phyloP scores from a whole-genome alignment of 192 early-diverging fungal species.

The Backusella liffmaniae region DNA sequence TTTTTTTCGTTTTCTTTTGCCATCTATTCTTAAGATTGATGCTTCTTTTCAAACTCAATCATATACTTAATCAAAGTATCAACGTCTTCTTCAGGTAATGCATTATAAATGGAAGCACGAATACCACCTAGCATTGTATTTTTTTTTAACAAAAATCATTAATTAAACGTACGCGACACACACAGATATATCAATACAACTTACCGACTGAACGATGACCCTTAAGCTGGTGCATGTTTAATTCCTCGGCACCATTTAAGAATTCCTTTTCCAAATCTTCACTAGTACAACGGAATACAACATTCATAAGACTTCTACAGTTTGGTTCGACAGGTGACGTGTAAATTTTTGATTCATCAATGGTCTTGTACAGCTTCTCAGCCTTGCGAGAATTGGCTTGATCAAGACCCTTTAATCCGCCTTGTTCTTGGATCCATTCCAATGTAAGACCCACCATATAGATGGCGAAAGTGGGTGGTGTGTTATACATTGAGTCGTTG shows the following conservation, averaged over 20 bases:
- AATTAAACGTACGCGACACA: neutral
- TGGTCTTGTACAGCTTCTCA: conserved; percentile 61
- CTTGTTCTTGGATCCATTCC: conserved; percentile 71
- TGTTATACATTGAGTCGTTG: conserved; percentile 92
- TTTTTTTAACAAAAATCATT: neutral
- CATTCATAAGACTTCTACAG: conserved; percentile 86
- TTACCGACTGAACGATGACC: conserved; percentile 92
- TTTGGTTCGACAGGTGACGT: conserved; percentile 60
- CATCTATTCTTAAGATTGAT: conserved; percentile 17
- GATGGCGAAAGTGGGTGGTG: conserved; percentile 93
- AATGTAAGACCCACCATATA: conserved; percentile 91
- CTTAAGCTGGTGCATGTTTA: conserved; percentile 84
- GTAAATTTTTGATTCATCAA: conserved; percentile 72
- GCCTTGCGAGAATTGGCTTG: conserved; percentile 72
- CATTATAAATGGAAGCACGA: conserved; percentile 92
- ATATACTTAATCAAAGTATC: conserved; percentile 77
- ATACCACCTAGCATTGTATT: conserved; percentile 57
- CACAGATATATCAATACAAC: neutral
- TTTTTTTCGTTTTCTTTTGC: neutral
- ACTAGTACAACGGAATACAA: conserved; percentile 74
- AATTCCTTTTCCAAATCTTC: conserved; percentile 81
- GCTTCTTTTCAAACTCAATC: conserved; percentile 74
- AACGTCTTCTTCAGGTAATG: conserved; percentile 83
- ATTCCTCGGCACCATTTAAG: conserved; percentile 72
- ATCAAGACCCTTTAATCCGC: conserved; percentile 69